These are phyloP conservation scores for Trametes maxima DNA, from an alignment of 768 basidiomycete genomes.

Conservation along the genomic window DNA sequence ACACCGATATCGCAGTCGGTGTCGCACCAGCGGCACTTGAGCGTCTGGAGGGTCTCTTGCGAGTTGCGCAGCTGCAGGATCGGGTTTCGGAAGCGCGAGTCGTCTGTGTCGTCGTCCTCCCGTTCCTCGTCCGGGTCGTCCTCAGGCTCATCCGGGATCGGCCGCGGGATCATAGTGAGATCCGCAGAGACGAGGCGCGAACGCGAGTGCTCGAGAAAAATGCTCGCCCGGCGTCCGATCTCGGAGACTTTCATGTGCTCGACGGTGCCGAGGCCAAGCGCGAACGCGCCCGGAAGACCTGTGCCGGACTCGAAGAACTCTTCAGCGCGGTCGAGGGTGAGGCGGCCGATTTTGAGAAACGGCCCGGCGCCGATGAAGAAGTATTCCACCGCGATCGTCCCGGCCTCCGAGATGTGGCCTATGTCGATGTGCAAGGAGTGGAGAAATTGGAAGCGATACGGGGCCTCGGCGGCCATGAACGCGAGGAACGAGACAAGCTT, in stretches of 20 bases:
- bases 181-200: neutral
- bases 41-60: neutral
- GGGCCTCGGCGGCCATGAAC: neutral
- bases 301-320: constrained; percentile 1
- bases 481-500: neutral
- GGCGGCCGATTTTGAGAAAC: neutral
- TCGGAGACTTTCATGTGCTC: neutral
- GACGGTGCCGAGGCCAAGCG: neutral
- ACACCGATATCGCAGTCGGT: neutral
- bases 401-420: neutral
- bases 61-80: constrained; percentile 2
- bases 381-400: neutral
- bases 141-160: neutral
- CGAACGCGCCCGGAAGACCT: neutral
- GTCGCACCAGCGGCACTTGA: neutral
- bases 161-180: neutral
- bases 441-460: neutral
- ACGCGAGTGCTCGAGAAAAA: neutral
- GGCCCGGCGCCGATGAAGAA: neutral
- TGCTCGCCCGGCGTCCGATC: neutral
- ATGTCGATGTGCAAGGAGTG: neutral
- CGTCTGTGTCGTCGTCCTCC: neutral
- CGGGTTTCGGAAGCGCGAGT: neutral
- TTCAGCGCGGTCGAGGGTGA: constrained; percentile 2
- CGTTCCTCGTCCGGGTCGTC: neutral